Base-by-base conservation (phyloP, 208 protist genomes). In the Angomonas deanei region DNA sequence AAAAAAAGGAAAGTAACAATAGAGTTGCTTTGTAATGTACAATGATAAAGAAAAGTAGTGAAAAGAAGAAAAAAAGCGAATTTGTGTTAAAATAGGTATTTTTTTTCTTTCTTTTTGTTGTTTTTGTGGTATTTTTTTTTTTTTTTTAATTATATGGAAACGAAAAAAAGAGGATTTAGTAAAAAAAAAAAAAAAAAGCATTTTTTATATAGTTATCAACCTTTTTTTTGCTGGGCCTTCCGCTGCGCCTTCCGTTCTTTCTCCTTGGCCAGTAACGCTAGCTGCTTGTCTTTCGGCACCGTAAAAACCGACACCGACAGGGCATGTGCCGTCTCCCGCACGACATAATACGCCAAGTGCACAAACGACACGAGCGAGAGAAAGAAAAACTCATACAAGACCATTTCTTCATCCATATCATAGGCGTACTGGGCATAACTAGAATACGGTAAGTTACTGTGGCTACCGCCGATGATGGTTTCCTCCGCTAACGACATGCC, bases 361-460 rank as follows among this genome's bases (percentile, higher is more conserved):
- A 64, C 59, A 48, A 91, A 88, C 0, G 78, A 72, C 8, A 83
- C 31, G 10, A 74, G 61, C 17, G 80, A 82, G 3, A 91, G 28
- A 0, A 52, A 28, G 32, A 93, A 89, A 60, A 93, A 84, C 68
- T 80, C 75, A 68, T 72, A 87, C 27, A 91, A 28, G 2, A 81
- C 52, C 11, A 84, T 55, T 61, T 88, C 70, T 55, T 89, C 83
- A 28, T 86, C 72, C 11, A 80, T 49, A 49, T 72, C 60, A 52
- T 67, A 76, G 24, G 66, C 69, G 61, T 70, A 76, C 53, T 68
- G 60, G 8, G 62, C 68, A 58, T 66, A 68, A 52, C 54, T 42
- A 0, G 30, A 36, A 1, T 46, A 34, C n/a, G n/a, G n/a, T n/a
- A n/a, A n/a, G n/a, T n/a, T n/a, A 15, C 10, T 48, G 28, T 6